Evolutionary conservation across 2,329 filamentous ascomycete genomes (phyloP), one percentile per base, ranked within the genome.

Genomic region (Colletotrichum simmondsii): DNA sequence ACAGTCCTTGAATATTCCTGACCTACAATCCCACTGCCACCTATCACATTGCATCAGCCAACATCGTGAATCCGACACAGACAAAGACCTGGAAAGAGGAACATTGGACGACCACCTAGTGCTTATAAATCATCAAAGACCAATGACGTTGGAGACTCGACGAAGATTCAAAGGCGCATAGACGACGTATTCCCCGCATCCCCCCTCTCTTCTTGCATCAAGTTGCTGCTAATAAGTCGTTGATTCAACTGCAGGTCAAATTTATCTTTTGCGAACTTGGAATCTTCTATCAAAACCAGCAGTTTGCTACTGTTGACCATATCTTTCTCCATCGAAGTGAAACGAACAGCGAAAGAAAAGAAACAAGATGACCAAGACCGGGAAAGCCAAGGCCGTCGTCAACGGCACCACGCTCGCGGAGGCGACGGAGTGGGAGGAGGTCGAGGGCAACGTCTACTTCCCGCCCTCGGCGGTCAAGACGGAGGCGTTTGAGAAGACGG

Each of bases 371-470:
- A 61, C 54, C 35, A 76, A 75, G 35, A 79, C 77, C 54, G 81
- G 81, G 42, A 78, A 81, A 75, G 83, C 80, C 66, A 80, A 78
- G 74, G 89, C 89, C 56, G 84, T 82, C 30, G 78, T 89, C 62
- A 84, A 87, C 76, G 87, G 85, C 74, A 83, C 82, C 63, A 77
- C 85, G 46, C 78, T 91, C 65, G 89, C 89, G 72, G 84, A 87
- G 75, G 82, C 88, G 72, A 83, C 87, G 56, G 81, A 80, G 19
- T 90, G 85, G 81, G 83, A 86, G 32, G 84, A 89, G 3, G 88
- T 91, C 42, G 89, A 91, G 75, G 88, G 88, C 30, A 90, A 90
- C 79, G 84, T 90, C 72, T 91, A 91, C 77, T 87, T 88, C 76
- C 86, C 86, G 54, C 85, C 84, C 0, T 81, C 83, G 8, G 79